Percentiles rank a stretch among this genome's conserved stretches.
phyloP scores from a whole-genome alignment of 148 eudicot species.

The Chenopodium quinoa region DNA sequence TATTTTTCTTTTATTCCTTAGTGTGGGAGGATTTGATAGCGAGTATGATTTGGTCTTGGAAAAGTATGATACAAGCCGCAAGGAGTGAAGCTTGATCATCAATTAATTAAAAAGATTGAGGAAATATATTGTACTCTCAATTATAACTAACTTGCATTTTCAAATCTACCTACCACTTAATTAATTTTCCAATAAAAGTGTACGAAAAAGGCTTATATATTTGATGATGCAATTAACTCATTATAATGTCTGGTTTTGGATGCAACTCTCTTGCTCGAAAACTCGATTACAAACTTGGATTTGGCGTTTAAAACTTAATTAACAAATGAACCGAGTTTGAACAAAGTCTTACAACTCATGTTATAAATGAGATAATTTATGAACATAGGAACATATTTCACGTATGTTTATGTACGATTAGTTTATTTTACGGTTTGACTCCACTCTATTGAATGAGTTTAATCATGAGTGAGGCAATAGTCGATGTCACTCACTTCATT shows the following conservation, averaged over 20 bases:
- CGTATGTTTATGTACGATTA: too few species aligned
- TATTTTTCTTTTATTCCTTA: too few species aligned
- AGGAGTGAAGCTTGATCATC: slow-evolving; percentile 13
- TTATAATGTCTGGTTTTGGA: slow-evolving; percentile 9
- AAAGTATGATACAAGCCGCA: slow-evolving; percentile 8
- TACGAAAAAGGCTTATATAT: not conserved
- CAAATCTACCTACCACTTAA: not conserved
- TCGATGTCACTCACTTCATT: too few species aligned
- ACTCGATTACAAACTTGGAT: not conserved
- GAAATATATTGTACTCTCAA: slow-evolving; percentile 1
- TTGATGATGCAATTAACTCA: not conserved
- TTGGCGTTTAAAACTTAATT: too few species aligned
- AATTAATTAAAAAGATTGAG: slow-evolving; percentile 3
- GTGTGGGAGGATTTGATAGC: not conserved
- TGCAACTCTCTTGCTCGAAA: not conserved
- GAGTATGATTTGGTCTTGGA: slow-evolving; percentile 17
- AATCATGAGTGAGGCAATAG: too few species aligned
- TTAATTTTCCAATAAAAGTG: slow-evolving; percentile 1
- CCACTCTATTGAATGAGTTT: too few species aligned
- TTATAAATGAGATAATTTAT: too few species aligned
- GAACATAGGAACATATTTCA: too few species aligned
- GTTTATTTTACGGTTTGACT: too few species aligned
- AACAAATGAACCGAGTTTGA: too few species aligned
- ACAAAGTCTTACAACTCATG: too few species aligned
- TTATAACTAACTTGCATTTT: slow-evolving; percentile 10